phyloP scores from a whole-genome alignment of 2,329 filamentous ascomycete species.

The Graphilbum sp. region DNA sequence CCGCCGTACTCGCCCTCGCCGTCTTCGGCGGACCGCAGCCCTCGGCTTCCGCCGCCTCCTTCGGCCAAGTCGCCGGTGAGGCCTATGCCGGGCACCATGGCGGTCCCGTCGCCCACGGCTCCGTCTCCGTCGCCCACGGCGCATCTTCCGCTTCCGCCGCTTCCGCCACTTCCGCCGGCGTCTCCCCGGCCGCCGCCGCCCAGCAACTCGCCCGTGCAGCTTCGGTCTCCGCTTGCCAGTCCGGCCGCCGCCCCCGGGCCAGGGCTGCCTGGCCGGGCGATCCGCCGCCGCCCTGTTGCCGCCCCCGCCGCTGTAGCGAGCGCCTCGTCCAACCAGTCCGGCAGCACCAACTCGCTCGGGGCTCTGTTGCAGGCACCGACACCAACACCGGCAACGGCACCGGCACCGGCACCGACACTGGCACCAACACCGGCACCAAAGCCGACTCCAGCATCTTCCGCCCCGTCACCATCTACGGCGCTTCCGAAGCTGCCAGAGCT shows the following conservation, averaged over 20 bases:
- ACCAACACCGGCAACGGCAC: background rate
- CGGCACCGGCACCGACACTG: background rate
- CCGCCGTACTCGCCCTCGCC: no score
- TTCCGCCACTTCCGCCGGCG: background rate
- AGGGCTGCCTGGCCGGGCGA: background rate
- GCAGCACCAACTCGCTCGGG: background rate
- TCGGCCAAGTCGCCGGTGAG: constrained; percentile 3
- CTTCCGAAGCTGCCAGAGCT: background rate
- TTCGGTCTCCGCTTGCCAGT: background rate
- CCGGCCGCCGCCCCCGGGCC: background rate
- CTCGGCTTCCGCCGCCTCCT: background rate
- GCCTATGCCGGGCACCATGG: constrained; percentile 2
- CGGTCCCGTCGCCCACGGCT: no score
- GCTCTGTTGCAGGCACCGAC: background rate
- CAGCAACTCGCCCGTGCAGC: background rate
- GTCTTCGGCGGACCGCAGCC: background rate
- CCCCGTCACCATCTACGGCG: background rate
- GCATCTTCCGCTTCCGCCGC: background rate
- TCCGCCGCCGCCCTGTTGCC: constrained; percentile 3
- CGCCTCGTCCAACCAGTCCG: background rate
- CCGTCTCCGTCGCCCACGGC: background rate
- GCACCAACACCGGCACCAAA: background rate
- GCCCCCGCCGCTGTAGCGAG: constrained; percentile 1
- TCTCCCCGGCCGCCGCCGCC: background rate
- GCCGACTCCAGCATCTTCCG: no score